Base-by-base conservation (phyloP, 2,329 filamentous ascomycete species). In the Fusarium nelsonii region DNA sequence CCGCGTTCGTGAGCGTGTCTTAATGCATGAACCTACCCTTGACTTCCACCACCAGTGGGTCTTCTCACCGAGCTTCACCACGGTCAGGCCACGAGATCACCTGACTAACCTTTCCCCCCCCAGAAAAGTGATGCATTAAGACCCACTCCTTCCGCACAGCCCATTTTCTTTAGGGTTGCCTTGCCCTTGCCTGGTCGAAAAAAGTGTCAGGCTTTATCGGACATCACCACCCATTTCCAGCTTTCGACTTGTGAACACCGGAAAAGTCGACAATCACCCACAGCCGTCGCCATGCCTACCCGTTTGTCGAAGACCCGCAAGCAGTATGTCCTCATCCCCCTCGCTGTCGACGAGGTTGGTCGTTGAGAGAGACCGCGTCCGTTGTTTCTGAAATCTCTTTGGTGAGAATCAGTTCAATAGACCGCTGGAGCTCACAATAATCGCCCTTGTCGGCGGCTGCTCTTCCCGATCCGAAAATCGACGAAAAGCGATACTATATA, bases 301-400 rank as follows among this genome's bases (percentile, higher is more conserved):
- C 86, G 90, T 83, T 86, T 90, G 76, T 87, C 87, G 80, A 91
- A 92, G 85, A 92, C 90, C 83, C 87, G 90, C 84, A 92, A 92
- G 88, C 90, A 90, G 88, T 91, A 90, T 78, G 89, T 89, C 76
- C 63, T 72, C 55, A 61, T 57, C 68, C 55, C 69, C 68, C 61
- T 72, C 62, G 62, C 53, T 55, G 55, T 66, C 57, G 68, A 71
- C 66, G 58, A 60, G 58, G 65, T 70, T 71, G 63, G 55, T 71
- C 53, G 63, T 65, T 62, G 57, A 64, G 64, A 69, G 62, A 65
- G 60, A 63, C 44, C 66, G 30, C 59, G 55, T 58, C 53, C 33
- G 43, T 63, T 53, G 45, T 18, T 6, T 4, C 26, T 63, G 30
- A 9, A 15, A 10, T 45, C 43, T 45, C 12, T 30, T 11, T 14